Conservation (phyloP, 331 rosid genomes). For the Quercus phellos region DNA sequence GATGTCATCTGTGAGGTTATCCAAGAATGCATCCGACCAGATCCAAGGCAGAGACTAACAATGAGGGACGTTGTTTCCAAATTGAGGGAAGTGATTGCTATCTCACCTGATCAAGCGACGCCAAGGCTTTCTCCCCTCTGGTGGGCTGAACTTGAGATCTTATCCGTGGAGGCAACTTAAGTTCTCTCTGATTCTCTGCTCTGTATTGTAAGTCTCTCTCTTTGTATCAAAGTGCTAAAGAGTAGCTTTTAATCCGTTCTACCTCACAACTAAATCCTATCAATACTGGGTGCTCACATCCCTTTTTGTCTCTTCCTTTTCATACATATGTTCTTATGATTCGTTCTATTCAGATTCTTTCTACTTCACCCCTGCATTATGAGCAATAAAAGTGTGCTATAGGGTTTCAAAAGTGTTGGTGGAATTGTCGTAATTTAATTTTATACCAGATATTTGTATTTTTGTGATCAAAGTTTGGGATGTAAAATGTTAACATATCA, state of each 20-base stretch:
- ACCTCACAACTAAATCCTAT: constrained; percentile 14
- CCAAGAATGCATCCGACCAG: constrained; percentile 63
- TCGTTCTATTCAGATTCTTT: constrained; percentile 37
- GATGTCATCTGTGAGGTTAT: constrained; percentile 73
- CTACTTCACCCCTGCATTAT: background rate
- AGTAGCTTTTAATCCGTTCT: constrained; percentile 26
- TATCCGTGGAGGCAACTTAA: constrained; percentile 80
- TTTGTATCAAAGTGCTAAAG: constrained; percentile 20
- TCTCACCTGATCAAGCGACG: constrained; percentile 76
- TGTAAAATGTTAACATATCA: constrained; percentile 25
- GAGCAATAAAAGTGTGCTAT: constrained; percentile 18
- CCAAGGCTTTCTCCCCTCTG: constrained; percentile 96
- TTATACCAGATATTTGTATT: constrained; percentile 22
- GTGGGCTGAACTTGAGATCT: constrained; percentile 99
- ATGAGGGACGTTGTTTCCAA: constrained; percentile 56
- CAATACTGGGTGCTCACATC: constrained; percentile 20
- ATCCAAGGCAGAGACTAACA: constrained; percentile 67
- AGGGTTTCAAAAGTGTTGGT: constrained; percentile 23
- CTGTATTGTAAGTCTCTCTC: constrained; percentile 24
- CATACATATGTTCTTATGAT: constrained; percentile 20
- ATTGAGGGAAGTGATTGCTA: constrained; percentile 47
- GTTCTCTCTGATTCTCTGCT: constrained; percentile 17
- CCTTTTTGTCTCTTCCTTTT: constrained; percentile 21
- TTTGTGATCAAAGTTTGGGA: constrained; percentile 22
- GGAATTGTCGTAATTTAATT: constrained; percentile 21